Evolutionary conservation across 108 stramenopile genomes (phyloP), one percentile per base, ranked within the genome.

Genomic region (Cyclotella kingstonii): DNA sequence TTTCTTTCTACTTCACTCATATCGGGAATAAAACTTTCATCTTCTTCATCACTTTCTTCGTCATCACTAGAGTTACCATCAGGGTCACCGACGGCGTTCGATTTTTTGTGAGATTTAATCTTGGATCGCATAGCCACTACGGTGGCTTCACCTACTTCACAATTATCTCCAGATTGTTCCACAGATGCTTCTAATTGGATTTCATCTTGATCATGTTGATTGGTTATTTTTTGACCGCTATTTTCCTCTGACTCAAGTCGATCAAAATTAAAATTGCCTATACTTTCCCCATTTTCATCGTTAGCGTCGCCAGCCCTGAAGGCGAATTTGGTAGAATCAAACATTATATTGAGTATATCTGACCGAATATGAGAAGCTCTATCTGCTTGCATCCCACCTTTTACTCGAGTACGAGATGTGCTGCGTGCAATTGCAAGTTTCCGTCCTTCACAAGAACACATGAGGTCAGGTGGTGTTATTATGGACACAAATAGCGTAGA

Each of bases 21-120:
- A 43, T 90, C 86, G 38, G 77, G 71, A 8, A 52, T 50, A 21
- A 54, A 61, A 3, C 79, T 76, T 35, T 53, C 71, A 33, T 84
- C 81, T 22, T 51, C 58, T 5, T 28, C 22, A 39, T 73, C 79
- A 41, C 73, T 5, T 1, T 41, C 43, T 29, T 60, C 58, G 17
- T 81, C 74, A 49, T 76, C 69, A 9, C 55, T 63, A 6, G 54
- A 78, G 63, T 85, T 79, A 2, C 76, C 86, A 60, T 91, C 87
- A 0, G 87, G 86, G 73, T 93, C 87, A 36, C 91, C 91, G 15
- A 92, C 87, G 12, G 84, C 87, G 58, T 86, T 88, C 12, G 58
- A 68, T 36, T 91, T 88, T 51, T 81, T 82, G 17, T 43, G 25
- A 21, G 11, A n/a, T 5, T 57, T 40, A 21, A 41, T 33, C 0